A percentile compares a stretch with the other conserved stretches of the same genome.
phyloP scores from a whole-genome alignment of 225 moss, liverwort and hornwort species.

The Neckera pumila region DNA sequence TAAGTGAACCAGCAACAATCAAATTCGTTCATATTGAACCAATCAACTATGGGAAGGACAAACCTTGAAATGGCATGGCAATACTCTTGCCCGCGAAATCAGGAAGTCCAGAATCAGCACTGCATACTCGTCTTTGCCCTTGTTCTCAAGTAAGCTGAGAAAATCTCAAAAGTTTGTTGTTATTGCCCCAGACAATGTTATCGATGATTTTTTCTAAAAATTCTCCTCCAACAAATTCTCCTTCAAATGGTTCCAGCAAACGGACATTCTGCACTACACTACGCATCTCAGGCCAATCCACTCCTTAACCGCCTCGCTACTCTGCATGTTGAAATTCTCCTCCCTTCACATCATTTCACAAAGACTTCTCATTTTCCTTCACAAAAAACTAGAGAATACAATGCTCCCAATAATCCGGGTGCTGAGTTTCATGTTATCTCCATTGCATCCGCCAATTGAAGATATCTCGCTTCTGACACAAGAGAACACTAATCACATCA shows the following conservation, averaged over 20 bases:
- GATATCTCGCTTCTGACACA: background rate
- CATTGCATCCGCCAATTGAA: background rate
- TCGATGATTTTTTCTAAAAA: background rate
- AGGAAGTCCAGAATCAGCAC: background rate
- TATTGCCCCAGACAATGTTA: background rate
- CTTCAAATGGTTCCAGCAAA: background rate
- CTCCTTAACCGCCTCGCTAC: background rate
- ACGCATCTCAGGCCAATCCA: background rate
- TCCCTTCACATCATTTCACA: background rate
- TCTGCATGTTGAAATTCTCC: background rate
- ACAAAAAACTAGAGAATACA: background rate
- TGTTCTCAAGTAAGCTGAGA: background rate
- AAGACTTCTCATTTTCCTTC: background rate
- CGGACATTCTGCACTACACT: background rate
- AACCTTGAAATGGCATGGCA: conserved; percentile 13
- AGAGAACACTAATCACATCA: background rate
- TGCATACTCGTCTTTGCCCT: background rate
- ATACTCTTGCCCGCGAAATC: background rate
- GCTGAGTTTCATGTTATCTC: background rate
- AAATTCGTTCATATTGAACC: background rate
- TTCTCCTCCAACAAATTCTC: background rate
- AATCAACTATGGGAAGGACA: background rate
- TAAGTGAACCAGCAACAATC: background rate
- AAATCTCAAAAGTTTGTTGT: background rate
- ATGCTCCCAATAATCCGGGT: background rate